These are phyloP conservation scores for Penicillium sp. DNA, from an alignment of 2,329 filamentous ascomycete species.

Conservation along the genomic window DNA sequence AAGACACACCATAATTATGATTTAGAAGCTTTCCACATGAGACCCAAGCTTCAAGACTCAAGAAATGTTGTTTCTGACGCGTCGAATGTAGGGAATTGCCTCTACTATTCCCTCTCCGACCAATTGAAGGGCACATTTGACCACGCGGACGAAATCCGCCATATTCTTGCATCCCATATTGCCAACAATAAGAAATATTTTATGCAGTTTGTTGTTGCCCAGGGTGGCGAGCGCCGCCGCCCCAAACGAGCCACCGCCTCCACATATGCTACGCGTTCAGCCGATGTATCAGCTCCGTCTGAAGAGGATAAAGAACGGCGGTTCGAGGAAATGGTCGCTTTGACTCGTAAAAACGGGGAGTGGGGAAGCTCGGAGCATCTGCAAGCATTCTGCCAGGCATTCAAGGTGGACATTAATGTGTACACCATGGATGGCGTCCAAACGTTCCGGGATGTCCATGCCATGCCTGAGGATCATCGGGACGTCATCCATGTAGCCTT, in stretches of 20 bases:
- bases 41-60: constrained; percentile 1
- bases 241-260: constrained; percentile 54
- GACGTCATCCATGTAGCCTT: constrained; percentile 60
- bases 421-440: constrained; percentile 49
- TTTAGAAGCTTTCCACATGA: not conserved
- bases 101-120: constrained; percentile 68
- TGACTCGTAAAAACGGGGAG: constrained; percentile 61
- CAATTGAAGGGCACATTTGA: constrained; percentile 64
- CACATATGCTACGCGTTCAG: constrained; percentile 47
- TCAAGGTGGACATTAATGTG: constrained; percentile 62
- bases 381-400: constrained; percentile 63
- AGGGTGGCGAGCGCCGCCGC: constrained; percentile 58
- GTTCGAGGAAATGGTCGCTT: constrained; percentile 58
- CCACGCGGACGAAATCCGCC: constrained; percentile 59
- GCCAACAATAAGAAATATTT: constrained; percentile 61
- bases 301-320: constrained; percentile 58
- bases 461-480: constrained; percentile 34
- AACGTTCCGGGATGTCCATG: constrained; percentile 48
- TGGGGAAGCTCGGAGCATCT: constrained; percentile 70
- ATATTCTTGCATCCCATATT: constrained; percentile 62
- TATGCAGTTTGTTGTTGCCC: constrained; percentile 61
- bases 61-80: constrained; percentile 20
- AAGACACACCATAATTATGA: constrained; percentile 30
- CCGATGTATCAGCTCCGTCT: constrained; percentile 45
- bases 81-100: constrained; percentile 61